phyloP scores from a whole-genome alignment of 495 filamentous ascomycete genomes.

The Neurospora sp. region DNA sequence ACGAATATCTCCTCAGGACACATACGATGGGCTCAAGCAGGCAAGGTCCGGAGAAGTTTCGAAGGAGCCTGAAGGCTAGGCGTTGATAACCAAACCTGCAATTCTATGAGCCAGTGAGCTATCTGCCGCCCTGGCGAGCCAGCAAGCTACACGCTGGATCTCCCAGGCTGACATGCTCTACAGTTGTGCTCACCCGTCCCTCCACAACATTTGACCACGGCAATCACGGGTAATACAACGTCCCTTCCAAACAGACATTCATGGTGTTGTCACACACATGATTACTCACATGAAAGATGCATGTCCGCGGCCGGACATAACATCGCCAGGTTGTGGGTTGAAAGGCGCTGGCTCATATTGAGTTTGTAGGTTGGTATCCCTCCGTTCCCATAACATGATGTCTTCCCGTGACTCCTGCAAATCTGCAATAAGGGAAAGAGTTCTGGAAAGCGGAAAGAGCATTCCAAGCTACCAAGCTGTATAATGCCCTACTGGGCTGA shows the following conservation, averaged over 20 bases:
- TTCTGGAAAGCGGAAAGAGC: neutral
- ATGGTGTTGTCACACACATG: neutral
- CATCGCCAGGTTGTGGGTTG: neutral
- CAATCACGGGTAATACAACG: neutral
- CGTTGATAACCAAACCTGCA: neutral
- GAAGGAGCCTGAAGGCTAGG: neutral
- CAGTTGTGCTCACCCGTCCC: neutral
- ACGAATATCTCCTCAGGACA: neutral
- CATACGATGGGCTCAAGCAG: neutral
- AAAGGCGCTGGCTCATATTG: neutral
- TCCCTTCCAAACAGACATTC: neutral
- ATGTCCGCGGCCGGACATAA: neutral
- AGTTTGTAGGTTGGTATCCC: neutral
- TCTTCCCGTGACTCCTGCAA: neutral
- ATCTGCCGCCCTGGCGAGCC: neutral
- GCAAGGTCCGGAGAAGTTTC: neutral
- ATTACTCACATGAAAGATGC: neutral
- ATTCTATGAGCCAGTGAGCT: neutral
- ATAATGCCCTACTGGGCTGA: neutral
- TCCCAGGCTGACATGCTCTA: neutral
- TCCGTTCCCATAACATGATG: neutral
- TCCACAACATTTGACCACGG: neutral
- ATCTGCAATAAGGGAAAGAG: neutral
- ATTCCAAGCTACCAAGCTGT: neutral
- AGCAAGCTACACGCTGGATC: neutral